These are phyloP conservation scores for Annulohypoxylon bovei DNA, from an alignment of 495 filamentous ascomycete genomes.

Conservation along the genomic window DNA sequence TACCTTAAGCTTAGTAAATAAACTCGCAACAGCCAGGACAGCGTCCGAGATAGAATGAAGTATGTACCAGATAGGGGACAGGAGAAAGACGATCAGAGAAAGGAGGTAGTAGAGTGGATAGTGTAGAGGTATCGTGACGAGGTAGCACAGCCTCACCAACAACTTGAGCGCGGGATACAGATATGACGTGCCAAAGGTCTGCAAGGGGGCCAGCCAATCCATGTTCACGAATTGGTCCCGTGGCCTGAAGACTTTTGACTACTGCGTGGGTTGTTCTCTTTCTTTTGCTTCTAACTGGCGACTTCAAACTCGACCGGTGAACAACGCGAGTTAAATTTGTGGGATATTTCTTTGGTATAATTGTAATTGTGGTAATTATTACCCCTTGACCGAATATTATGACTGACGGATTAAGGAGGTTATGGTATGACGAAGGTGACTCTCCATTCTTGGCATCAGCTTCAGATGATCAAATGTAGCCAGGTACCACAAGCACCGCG, in stretches of 20 bases:
- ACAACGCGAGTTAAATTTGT: neutral
- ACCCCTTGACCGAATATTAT: slow-evolving; percentile 23
- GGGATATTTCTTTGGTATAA: neutral
- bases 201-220: slow-evolving; percentile 39
- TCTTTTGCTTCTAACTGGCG: slow-evolving; percentile 12
- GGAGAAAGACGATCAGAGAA: slow-evolving; percentile 42
- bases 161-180: slow-evolving; percentile 41
- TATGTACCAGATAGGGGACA: slow-evolving; percentile 50
- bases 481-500: slow-evolving; percentile 8
- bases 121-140: slow-evolving; percentile 49
- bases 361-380: neutral
- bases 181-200: slow-evolving; percentile 45
- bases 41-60: slow-evolving; percentile 42
- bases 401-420: slow-evolving; percentile 3
- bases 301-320: slow-evolving; percentile 26
- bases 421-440: slow-evolving; percentile 28
- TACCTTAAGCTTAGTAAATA: slow-evolving; percentile 74
- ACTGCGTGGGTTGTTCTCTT: slow-evolving; percentile 19
- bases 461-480: slow-evolving; percentile 33
- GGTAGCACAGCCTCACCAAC: slow-evolving; percentile 40
- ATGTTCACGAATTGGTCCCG: slow-evolving; percentile 32
- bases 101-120: slow-evolving; percentile 51
- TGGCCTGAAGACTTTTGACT: slow-evolving; percentile 14
- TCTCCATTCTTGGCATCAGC: slow-evolving; percentile 30
- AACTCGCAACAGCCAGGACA: slow-evolving; percentile 37